A percentile compares a stretch with the other conserved stretches of the same genome.
These are phyloP conservation scores for Galerina marginata DNA, from an alignment of 768 basidiomycete species.

Conservation along the genomic window DNA sequence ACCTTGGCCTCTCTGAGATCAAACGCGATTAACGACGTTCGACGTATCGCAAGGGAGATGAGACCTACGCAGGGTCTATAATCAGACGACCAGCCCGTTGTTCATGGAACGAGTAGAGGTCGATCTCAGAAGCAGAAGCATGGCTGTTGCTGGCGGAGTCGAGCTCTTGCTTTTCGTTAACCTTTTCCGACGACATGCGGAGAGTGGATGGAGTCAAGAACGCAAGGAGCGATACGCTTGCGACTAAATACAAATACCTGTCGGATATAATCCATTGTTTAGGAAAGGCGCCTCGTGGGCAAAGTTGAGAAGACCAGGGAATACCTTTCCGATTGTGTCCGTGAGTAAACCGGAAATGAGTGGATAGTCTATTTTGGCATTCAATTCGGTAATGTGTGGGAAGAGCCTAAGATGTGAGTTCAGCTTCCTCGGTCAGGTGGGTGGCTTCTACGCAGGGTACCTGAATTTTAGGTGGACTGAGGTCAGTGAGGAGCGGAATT, in stretches of 20 bases:
- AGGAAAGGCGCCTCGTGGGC: slow-evolving; percentile 11
- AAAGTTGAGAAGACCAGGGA: slow-evolving; percentile 6
- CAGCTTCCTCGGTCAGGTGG: slow-evolving; percentile 9
- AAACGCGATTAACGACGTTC: not conserved
- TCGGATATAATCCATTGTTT: slow-evolving; percentile 8
- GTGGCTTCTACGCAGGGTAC: slow-evolving; percentile 7
- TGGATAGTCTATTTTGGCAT: slow-evolving; percentile 18
- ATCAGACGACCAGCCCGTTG: slow-evolving; percentile 61
- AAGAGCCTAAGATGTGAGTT: slow-evolving; percentile 3
- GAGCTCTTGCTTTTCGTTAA: slow-evolving; percentile 21
- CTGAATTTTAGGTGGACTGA: not conserved
- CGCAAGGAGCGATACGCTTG: not conserved
- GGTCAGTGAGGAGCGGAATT: too few species aligned
- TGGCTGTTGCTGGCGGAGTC: slow-evolving; percentile 14
- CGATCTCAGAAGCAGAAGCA: slow-evolving; percentile 22
- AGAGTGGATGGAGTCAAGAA: slow-evolving; percentile 15
- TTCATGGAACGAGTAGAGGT: slow-evolving; percentile 54
- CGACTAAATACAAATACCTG: slow-evolving; percentile 12
- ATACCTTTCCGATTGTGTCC: slow-evolving; percentile 9
- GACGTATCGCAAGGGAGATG: not conserved
- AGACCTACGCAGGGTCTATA: slow-evolving; percentile 17
- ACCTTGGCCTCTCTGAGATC: slow-evolving; percentile 58
- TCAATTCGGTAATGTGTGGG: not conserved
- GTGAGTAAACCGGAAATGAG: slow-evolving; percentile 6
- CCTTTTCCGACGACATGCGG: slow-evolving; percentile 20